Percentiles rank a stretch among this genome's conserved stretches.
Conservation (phyloP, 2,329 filamentous ascomycete genomes). For the Hypoxylon sp. region DNA sequence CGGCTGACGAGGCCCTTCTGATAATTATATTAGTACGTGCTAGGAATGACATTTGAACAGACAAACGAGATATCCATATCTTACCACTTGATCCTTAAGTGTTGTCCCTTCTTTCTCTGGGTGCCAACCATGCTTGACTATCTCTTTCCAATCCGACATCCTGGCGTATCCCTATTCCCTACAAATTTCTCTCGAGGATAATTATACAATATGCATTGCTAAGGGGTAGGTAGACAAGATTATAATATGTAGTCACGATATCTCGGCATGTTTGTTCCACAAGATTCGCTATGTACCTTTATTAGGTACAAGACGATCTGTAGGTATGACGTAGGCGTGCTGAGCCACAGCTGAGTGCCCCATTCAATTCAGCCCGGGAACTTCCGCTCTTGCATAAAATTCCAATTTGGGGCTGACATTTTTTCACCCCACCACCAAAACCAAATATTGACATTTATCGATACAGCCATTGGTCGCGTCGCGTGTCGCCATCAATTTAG, state of each 20-base stretch:
- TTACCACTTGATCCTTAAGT: conserved; percentile 64
- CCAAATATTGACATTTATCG: conserved; percentile 53
- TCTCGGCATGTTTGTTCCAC: conserved; percentile 22
- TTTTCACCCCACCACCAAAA: conserved; percentile 46
- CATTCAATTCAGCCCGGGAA: conserved; percentile 16
- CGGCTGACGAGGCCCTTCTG: conserved; percentile 65
- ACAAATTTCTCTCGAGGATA: conserved; percentile 3
- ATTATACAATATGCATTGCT: background rate
- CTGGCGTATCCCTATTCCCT: conserved; percentile 12
- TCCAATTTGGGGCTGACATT: background rate
- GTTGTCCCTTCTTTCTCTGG: conserved; percentile 62
- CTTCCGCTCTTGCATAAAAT: background rate
- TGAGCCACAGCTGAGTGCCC: conserved; percentile 38
- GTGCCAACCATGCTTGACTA: conserved; percentile 68
- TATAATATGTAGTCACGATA: background rate
- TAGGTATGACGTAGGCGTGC: conserved; percentile 32
- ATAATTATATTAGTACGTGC: conserved; percentile 31
- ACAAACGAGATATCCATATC: conserved; percentile 45
- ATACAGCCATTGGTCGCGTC: conserved; percentile 34
- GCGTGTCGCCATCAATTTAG: conserved; percentile 30
- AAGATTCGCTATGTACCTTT: conserved; percentile 25
- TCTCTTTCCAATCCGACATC: conserved; percentile 65
- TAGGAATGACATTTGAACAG: conserved; percentile 7
- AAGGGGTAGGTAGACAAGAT: too few relatives aligned
- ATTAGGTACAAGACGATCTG: conserved; percentile 9